phyloP scores from a whole-genome alignment of 805 yeast genomes.

The Pachysolen tannophilus region DNA sequence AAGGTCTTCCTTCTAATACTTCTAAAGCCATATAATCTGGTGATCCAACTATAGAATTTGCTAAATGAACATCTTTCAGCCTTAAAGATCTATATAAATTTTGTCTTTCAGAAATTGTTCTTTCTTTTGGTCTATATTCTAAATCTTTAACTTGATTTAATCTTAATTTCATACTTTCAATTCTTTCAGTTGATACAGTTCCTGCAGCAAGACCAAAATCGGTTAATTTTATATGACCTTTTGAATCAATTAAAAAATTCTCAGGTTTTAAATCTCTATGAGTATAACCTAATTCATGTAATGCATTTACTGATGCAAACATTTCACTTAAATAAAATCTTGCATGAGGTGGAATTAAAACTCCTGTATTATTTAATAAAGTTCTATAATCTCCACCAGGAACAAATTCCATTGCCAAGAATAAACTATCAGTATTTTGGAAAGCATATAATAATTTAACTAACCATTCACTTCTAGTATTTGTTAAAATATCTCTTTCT shows the following conservation, averaged over 20 bases:
- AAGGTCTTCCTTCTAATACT: slow-evolving; percentile 87
- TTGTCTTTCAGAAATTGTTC: slow-evolving; percentile 83
- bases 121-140: slow-evolving; percentile 57
- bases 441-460: slow-evolving; percentile 91
- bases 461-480: slow-evolving; percentile 92
- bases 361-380: slow-evolving; percentile 85
- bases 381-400: slow-evolving; percentile 99
- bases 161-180: slow-evolving; percentile 81
- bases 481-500: slow-evolving; percentile 95
- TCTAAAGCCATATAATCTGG: slow-evolving; percentile 99
- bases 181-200: slow-evolving; percentile 83
- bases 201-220: slow-evolving; percentile 99
- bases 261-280: slow-evolving; percentile 97
- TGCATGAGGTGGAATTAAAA: slow-evolving; percentile 89
- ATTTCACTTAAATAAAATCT: slow-evolving; percentile 92
- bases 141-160: slow-evolving; percentile 63
- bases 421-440: slow-evolving; percentile 85
- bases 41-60: slow-evolving; percentile 94
- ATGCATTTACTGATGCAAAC: slow-evolving; percentile 90
- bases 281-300: slow-evolving; percentile 92
- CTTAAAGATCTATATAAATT: slow-evolving; percentile 73
- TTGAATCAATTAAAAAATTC: slow-evolving; percentile 80
- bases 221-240: slow-evolving; percentile 88
- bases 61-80: slow-evolving; percentile 73
- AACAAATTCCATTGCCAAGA: slow-evolving; percentile 98